Evolutionary conservation across 768 basidiomycete genomes (phyloP), one percentile per base, ranked within the genome.

Genomic region (Mycena galericulata): DNA sequence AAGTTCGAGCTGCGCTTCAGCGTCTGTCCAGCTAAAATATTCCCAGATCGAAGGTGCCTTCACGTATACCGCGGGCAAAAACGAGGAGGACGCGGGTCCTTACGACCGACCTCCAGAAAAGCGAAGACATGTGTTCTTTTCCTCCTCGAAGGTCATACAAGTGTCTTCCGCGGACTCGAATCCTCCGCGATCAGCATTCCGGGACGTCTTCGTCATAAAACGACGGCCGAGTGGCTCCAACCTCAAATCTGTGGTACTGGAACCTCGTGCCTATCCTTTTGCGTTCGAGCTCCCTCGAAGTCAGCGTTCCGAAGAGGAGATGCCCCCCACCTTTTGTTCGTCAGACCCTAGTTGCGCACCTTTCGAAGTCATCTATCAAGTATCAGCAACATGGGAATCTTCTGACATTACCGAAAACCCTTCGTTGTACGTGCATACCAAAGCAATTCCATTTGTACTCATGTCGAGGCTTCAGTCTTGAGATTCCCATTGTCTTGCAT

Each of bases 11-110:
- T 38, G 26, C 59, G 81, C 68, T 66, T 60, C 41, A 2, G 46
- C 29, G 18, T 72, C 56, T 40, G 12, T 56, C 47, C n/a, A 49
- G 26, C 22, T 36, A 36, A 50, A 47, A 67, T 40, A 27, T 41
- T 15, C 15, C 49, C 10, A 93, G 91, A 78, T 93, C 55, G 89
- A 92, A 79, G 91, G 91, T 8, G 75, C 82, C 12, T 90, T 93
- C 73, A 78, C 81, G 22, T 89, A 87, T 66, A 73, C 58, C 77
- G 68, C 50, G 74, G 70, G 74, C 36, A 76, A 79, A 75, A 74
- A 34, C 69, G 72, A 54, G 71, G 67, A 68, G 72, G 65, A 36
- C 43, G 71, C 38, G 55, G 65, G 51, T 53, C 69, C 61, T 50
- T 73, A 47, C 56, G 51, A 50, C 22, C 75, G 54, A 56, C 73